Evolutionary conservation across 2,329 filamentous ascomycete species (phyloP), one percentile per base, ranked within the genome.

Genomic region (Xylaria polymorpha): DNA sequence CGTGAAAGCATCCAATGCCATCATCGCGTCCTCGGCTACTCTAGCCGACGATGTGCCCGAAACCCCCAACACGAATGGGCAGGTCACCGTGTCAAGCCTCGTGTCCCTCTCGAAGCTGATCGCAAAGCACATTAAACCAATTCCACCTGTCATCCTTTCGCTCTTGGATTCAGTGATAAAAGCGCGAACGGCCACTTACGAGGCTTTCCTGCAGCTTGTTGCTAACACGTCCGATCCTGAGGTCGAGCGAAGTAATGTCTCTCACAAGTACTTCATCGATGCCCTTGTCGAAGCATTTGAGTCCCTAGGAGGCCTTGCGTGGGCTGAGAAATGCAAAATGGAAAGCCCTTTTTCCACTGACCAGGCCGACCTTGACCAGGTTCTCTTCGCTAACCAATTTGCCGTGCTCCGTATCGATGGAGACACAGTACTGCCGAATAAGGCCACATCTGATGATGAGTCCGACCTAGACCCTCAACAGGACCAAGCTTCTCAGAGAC

Each of bases 201-300:
- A 55, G 12, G 63, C 71, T 1, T 84, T 81, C 61, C 74, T 80
- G 51, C 76, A 78, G 58, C 67, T 80, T 10, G 77, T 76, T 39
- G 74, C 75, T 7, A 63, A 73, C 7, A 77, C 75, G 29, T 75
- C 77, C 4, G 80, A 82, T 48, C 77, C 78, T 5, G 79, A 81
- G 8, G 74, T 82, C 7, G 73, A 81, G 59, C 75, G 73, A 57
- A 82, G 79, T 65, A 84, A 84, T 67, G 69, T 65, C 1, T 76
- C 77, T 0, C 82, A 85, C 71, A 81, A 81, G 53, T 71, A 78
- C 44, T 85, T 84, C 69, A 84, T 85, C 61, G 77, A 84, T 51
- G 77, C 76, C 1, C 77, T 85, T 1, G 75, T 70, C 3, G 70
- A 80, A 4, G 79, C 79, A 0, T 83, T 83, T 43, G 39, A 77